A percentile compares a stretch with the other conserved stretches of the same genome.
phyloP scores from a whole-genome alignment of 352 stramenopile genomes.

The Phytopythium litorale region DNA sequence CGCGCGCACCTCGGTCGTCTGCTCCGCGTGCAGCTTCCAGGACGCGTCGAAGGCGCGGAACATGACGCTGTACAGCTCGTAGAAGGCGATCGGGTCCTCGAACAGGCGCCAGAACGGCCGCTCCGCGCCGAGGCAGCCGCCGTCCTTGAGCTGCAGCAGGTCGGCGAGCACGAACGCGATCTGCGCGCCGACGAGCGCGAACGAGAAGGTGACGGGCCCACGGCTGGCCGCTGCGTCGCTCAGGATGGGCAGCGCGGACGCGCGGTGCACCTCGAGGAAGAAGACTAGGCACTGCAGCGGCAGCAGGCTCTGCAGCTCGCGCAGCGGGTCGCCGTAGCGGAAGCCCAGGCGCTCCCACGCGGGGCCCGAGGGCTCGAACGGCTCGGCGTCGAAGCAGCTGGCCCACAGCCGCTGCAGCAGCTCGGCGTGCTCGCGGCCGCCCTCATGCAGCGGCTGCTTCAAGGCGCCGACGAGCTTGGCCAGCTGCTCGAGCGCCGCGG shows the following conservation, averaged over 20 bases:
- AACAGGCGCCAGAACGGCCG: slow-evolving; percentile 84
- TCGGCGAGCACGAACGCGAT: slow-evolving; percentile 61
- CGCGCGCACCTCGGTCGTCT: slow-evolving; percentile 50
- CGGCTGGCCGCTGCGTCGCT: slow-evolving; percentile 37
- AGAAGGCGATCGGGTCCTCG: slow-evolving; percentile 81
- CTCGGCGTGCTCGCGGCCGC: slow-evolving; percentile 66
- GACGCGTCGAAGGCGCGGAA: slow-evolving; percentile 72
- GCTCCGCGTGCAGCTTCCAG: slow-evolving; percentile 40
- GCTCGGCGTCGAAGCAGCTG: slow-evolving; percentile 62
- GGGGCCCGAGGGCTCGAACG: slow-evolving; percentile 37
- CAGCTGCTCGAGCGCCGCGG: slow-evolving; percentile 54
- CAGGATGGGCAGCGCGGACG: slow-evolving; percentile 58
- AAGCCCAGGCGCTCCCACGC: slow-evolving; percentile 69
- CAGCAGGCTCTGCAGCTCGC: slow-evolving; percentile 66
- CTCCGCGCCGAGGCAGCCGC: slow-evolving; percentile 65
- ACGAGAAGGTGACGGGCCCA: slow-evolving; percentile 52
- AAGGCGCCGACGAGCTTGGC: slow-evolving; percentile 62
- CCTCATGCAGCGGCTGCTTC: slow-evolving; percentile 51
- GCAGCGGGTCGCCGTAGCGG: slow-evolving; percentile 55
- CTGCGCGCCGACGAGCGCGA: slow-evolving; percentile 48
- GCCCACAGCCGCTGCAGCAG: slow-evolving; percentile 66
- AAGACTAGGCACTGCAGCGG: slow-evolving; percentile 79
- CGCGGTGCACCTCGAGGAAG: slow-evolving; percentile 74
- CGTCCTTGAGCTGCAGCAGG: slow-evolving; percentile 70
- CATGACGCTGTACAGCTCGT: slow-evolving; percentile 72